Base-by-base conservation (phyloP, 2,329 filamentous ascomycete species). In the Penicillium sp. region DNA sequence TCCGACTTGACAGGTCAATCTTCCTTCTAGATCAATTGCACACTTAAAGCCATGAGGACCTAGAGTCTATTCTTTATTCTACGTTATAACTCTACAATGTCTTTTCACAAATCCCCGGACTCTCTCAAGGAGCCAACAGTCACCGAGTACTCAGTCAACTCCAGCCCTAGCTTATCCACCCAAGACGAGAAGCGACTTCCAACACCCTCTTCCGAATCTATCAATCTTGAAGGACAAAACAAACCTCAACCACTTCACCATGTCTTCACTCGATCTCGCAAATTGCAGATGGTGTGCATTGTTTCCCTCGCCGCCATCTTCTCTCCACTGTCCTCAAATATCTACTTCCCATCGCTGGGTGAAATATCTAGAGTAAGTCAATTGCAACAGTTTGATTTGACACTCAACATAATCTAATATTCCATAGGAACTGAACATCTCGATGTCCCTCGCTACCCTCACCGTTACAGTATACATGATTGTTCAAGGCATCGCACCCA, bases 401-500 rank as follows among this genome's bases (percentile, higher is more conserved):
- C 6, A n/a, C 7, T 7, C 12, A 13, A 8, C 2, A 24, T n/a
- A 4, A 20, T 43, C 21, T 45, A 13, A 17, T 29, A 7, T 26
- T 36, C n/a, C 37, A 12, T 23, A 62, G 49, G 54, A 66, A 17
- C 51, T 71, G 7, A 23, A 63, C 27, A 49, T 69, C 34, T 68
- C 62, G 7, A 61, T 64, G 43, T 56, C 65, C 10, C 51, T 69
- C 2, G 59, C 68, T 15, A 69, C 66, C 10, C 54, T 74, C n/a
- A 73, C 72, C 1, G 63, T 74, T 15, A 74, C 72, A 0, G 53
- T 70, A 29, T 83, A 82, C 56, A 75, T 80, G 64, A 69, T 81
- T 43, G 66, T 80, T 3, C 80, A 82, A 64, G 80, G 77, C 5
- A 62, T 82, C 13, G 74, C 77, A 3, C 79, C 80, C 0, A 67